Conservation (phyloP, 1,284 basidiomycete species). For the Fistulinella cinereoalba region DNA sequence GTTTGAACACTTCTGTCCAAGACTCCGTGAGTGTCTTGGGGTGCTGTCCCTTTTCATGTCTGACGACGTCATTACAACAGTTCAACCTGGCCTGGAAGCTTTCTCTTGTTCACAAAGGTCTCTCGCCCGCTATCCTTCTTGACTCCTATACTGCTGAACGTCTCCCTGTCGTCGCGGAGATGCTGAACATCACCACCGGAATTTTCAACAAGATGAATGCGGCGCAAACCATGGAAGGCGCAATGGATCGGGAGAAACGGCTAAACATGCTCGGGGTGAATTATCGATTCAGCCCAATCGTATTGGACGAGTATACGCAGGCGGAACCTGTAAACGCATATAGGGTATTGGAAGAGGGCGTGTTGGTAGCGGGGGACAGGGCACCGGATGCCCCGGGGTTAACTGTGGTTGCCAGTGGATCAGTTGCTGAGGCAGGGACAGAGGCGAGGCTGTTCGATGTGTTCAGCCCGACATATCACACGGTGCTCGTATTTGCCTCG, state of each 20-base stretch:
- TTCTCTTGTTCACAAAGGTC: slow-evolving; percentile 35
- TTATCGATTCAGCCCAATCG: slow-evolving; percentile 32
- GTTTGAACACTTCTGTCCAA: slow-evolving; percentile 40
- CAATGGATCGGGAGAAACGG: slow-evolving; percentile 12
- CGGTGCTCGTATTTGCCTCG: slow-evolving; percentile 24
- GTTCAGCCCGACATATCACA: slow-evolving; percentile 22
- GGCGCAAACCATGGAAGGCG: not conserved
- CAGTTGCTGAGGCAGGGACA: not conserved
- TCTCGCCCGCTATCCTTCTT: slow-evolving; percentile 32
- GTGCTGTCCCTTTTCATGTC: not conserved
- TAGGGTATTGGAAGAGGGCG: slow-evolving; percentile 6
- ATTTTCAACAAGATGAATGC: not conserved
- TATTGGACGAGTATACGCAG: slow-evolving; percentile 25
- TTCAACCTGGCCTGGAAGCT: slow-evolving; percentile 45
- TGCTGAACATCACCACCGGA: slow-evolving; percentile 30
- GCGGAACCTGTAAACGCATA: slow-evolving; percentile 13
- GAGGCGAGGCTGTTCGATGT: slow-evolving; percentile 24
- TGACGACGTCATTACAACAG: slow-evolving; percentile 12
- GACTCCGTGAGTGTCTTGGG: slow-evolving; percentile 32
- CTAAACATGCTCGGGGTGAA: slow-evolving; percentile 37
- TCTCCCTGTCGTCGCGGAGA: slow-evolving; percentile 39
- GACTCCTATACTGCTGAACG: slow-evolving; percentile 38
- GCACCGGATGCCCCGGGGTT: slow-evolving; percentile 21
- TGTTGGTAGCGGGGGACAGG: slow-evolving; percentile 19
- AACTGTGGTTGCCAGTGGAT: not conserved